Evolutionary conservation across 176 grass and related monocot genomes (phyloP), one percentile per base, ranked within the genome.

Genomic region (Bonia amplexicaulis): DNA sequence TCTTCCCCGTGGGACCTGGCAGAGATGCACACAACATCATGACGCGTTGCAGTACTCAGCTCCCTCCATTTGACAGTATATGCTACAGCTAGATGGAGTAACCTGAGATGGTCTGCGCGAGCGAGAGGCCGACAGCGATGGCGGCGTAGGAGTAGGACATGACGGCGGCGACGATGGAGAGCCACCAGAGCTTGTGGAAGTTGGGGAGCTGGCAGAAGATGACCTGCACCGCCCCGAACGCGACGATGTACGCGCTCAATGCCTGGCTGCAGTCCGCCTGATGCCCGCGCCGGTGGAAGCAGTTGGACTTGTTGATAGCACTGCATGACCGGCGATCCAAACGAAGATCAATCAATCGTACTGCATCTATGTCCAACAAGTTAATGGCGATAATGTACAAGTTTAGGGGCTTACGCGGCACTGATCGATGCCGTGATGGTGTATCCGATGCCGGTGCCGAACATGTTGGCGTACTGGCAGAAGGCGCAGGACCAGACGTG

Each of bases 361-460:
- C n/a, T n/a, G 35, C 35, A 37, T 37, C 35, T 5, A 37, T 37
- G 4, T 37, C 35, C 3, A 37, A 37, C 35, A 37, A 37, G 35
- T 37, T 37, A 3, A 37, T 37, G 35, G 35, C 35, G 35, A 0
- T 37, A 5, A 37, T 37, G 35, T 6, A 20, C 17, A 61, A 13
- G 48, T 44, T 26, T 39, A 17, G 12, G 40, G 80, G 41, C 90
- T 71, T 79, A 97, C 93, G 86, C 92, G 5, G 89, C 87, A 39
- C 89, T 93, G 74, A 92, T 93, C 62, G 89, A 90, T 19, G 96
- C 93, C 3, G 93, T 98, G 55, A 98, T 93, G n/a, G 91, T 95
- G 89, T 98, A 95, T 0, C 96, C 96, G 37, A 98, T 92, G 71
- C 89, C 42, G 10, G 87, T 88, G 77, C 93, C 91, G 27, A 95